Percentiles rank a stretch among this genome's conserved stretches.
phyloP scores from a whole-genome alignment of 176 grass and related monocot genomes.

The Eleusine indica region DNA sequence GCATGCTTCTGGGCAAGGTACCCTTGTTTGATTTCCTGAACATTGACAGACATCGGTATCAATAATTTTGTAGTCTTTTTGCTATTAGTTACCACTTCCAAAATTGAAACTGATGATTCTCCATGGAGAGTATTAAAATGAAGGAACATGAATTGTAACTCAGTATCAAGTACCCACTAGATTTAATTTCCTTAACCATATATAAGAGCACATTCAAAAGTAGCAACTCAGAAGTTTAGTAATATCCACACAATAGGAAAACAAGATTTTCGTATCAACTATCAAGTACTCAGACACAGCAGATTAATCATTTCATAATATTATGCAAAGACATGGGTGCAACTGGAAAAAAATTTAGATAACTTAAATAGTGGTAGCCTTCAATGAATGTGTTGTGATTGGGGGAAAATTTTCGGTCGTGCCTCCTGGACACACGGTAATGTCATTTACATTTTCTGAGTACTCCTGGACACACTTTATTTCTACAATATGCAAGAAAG shows the following conservation, averaged over 20 bases:
- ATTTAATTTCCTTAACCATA: neutral
- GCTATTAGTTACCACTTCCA: neutral
- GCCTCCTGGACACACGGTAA: too few species aligned
- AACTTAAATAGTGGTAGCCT: neutral
- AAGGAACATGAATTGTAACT: neutral
- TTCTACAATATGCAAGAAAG: too few species aligned
- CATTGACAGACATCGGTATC: neutral
- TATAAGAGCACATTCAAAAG: neutral
- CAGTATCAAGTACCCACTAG: neutral
- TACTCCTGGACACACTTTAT: too few species aligned
- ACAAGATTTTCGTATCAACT: neutral
- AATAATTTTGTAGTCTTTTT: neutral
- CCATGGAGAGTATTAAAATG: neutral
- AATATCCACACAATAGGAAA: neutral
- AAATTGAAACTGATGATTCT: neutral
- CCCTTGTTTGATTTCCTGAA: slow-evolving; percentile 69
- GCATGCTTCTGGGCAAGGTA: slow-evolving; percentile 64
- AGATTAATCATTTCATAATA: neutral
- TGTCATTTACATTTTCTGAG: too few species aligned
- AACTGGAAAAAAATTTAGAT: neutral
- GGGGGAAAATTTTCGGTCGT: too few species aligned
- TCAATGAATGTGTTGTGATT: neutral
- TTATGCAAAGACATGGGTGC: neutral
- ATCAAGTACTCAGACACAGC: neutral
- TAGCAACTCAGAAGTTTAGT: neutral